Percentiles rank a stretch among this genome's conserved stretches.
Conservation (phyloP, 2,329 filamentous ascomycete species). For the Aspergillus novofumigatus region DNA sequence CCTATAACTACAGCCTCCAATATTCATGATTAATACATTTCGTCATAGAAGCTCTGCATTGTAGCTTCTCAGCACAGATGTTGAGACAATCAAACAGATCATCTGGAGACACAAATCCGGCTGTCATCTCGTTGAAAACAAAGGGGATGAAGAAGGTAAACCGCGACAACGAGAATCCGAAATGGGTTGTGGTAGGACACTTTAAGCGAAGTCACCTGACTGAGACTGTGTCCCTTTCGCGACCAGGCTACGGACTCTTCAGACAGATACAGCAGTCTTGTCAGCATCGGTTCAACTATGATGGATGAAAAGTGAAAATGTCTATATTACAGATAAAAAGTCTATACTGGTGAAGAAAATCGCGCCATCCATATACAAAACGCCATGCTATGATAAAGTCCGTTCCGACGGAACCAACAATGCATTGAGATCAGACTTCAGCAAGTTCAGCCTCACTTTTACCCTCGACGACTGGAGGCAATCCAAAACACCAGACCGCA, state of each 20-base stretch:
- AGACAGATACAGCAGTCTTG: neutral
- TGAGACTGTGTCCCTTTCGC: neutral
- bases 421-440: neutral
- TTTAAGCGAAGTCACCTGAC: neutral
- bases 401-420: neutral
- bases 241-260: neutral
- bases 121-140: neutral
- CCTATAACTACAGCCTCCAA: neutral
- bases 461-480: slow-evolving; percentile 6
- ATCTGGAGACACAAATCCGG: neutral
- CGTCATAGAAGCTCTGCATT: neutral
- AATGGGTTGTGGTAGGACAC: neutral
- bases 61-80: neutral
- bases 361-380: neutral
- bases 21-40: neutral
- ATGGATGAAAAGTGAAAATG: neutral
- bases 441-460: slow-evolving; percentile 1
- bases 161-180: neutral
- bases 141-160: neutral
- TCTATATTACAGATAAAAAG: neutral
- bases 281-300: neutral
- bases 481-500: slow-evolving; percentile 26
- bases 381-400: neutral
- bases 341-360: neutral
- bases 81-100: neutral